These are phyloP conservation scores for Globisporangium solare DNA, from an alignment of 352 stramenopile species.

Conservation along the genomic window DNA sequence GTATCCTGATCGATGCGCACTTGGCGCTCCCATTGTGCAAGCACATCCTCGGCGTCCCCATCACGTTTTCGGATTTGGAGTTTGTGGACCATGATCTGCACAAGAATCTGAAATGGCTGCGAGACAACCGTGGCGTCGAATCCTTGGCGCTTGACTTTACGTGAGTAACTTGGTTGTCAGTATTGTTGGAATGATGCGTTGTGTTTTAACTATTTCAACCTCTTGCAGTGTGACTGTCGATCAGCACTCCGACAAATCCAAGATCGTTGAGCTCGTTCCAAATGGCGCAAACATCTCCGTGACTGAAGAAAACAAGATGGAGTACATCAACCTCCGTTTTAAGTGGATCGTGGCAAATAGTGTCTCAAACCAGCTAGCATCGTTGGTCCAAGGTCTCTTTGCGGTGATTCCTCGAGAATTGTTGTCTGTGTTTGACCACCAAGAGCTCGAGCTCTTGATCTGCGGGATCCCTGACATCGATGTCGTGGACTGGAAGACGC, in stretches of 20 bases:
- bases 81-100: slow-evolving; percentile 87
- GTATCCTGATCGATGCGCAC: slow-evolving; percentile 80
- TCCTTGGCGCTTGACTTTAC: slow-evolving; percentile 80
- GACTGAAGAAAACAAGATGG: slow-evolving; percentile 95
- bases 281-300: slow-evolving; percentile 93
- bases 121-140: slow-evolving; percentile 75
- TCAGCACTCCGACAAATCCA: slow-evolving; percentile 64
- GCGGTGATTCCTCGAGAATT: slow-evolving; percentile 95
- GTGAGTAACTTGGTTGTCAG: slow-evolving; percentile 31
- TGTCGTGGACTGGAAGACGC: slow-evolving; percentile 93
- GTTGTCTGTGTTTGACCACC: slow-evolving; percentile 94
- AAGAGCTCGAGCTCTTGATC: slow-evolving; percentile 97
- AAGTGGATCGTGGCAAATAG: slow-evolving; percentile 80
- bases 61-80: slow-evolving; percentile 89
- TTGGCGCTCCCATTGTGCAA: slow-evolving; percentile 86
- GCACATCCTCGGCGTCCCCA: slow-evolving; percentile 85
- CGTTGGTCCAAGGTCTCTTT: slow-evolving; percentile 94
- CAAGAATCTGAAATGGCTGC: slow-evolving; percentile 83
- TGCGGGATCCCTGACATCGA: slow-evolving; percentile 98
- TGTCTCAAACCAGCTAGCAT: slow-evolving; percentile 88
- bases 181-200: slow-evolving; percentile 1
- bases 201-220: slow-evolving; percentile 4
- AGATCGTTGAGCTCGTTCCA: slow-evolving; percentile 93
- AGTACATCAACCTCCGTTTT: slow-evolving; percentile 94
- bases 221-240: slow-evolving; percentile 59